Percentiles rank a stretch among this genome's conserved stretches.
phyloP scores from a whole-genome alignment of 768 basidiomycete species.

The Naematelia encephala region DNA sequence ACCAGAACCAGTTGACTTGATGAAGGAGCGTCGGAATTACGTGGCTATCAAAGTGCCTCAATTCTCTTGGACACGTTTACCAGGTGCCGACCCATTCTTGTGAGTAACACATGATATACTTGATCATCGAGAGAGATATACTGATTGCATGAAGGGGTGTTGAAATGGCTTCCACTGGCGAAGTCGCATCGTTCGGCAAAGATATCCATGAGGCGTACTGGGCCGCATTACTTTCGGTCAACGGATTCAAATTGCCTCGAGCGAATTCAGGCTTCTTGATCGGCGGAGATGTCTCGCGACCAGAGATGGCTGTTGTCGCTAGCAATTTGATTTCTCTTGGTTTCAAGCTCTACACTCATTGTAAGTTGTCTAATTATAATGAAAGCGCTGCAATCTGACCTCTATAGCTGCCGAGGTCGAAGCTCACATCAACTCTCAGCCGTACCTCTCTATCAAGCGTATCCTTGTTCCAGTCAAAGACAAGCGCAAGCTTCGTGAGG shows the following conservation, averaged over 20 bases:
- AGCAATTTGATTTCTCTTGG: slow-evolving; percentile 77
- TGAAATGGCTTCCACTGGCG: slow-evolving; percentile 99
- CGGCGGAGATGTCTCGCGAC: slow-evolving; percentile 82
- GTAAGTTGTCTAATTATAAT: too few relatives aligned
- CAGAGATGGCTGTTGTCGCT: slow-evolving; percentile 80
- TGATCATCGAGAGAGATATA: neutral
- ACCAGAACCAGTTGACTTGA: slow-evolving; percentile 85
- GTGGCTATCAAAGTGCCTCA: slow-evolving; percentile 96
- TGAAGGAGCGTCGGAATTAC: slow-evolving; percentile 84
- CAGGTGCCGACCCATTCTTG: slow-evolving; percentile 93
- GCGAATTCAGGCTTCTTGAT: slow-evolving; percentile 82
- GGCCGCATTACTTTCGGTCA: slow-evolving; percentile 80
- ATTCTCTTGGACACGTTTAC: slow-evolving; percentile 95
- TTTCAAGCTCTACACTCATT: slow-evolving; percentile 75
- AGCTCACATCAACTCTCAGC: slow-evolving; percentile 74
- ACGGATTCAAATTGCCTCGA: slow-evolving; percentile 87
- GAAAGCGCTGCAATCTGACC: slow-evolving; percentile 1
- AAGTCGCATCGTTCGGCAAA: slow-evolving; percentile 91
- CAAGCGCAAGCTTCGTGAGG: slow-evolving; percentile 89
- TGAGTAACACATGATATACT: slow-evolving; percentile 67
- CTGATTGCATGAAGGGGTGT: slow-evolving; percentile 13
- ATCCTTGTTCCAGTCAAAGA: slow-evolving; percentile 97
- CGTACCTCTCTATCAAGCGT: slow-evolving; percentile 66
- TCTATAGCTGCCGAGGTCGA: slow-evolving; percentile 59
- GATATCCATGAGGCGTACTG: slow-evolving; percentile 81